A percentile compares a stretch with the other conserved stretches of the same genome.
These are phyloP conservation scores for Sorghum bicolor DNA, from an alignment of 176 grass and related monocot genomes.

Conservation along the genomic window Sorghum_bicolor_NCBIv3 NC_012870.2:12404501-12405000, in stretches of 20 bases:
- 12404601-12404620: background rate
- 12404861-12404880: too few species aligned
- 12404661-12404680: background rate
- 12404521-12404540: background rate
- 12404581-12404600: background rate
- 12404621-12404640: background rate
- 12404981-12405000: too few species aligned
- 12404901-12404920: too few species aligned
- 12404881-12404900: too few species aligned
- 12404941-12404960: too few species aligned
- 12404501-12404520: background rate
- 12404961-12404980: too few species aligned
- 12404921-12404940: too few species aligned
- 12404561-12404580: constrained; percentile 19
- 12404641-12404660: background rate
- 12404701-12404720: too few species aligned
- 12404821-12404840: background rate
- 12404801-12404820: background rate
- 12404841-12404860: too few species aligned
- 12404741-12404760: background rate
- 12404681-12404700: background rate
- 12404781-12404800: background rate
- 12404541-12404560: background rate
- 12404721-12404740: background rate
- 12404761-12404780: background rate